These are phyloP conservation scores for Tricholoma flavovirens DNA, from an alignment of 768 basidiomycete genomes.

Conservation along the genomic window DNA sequence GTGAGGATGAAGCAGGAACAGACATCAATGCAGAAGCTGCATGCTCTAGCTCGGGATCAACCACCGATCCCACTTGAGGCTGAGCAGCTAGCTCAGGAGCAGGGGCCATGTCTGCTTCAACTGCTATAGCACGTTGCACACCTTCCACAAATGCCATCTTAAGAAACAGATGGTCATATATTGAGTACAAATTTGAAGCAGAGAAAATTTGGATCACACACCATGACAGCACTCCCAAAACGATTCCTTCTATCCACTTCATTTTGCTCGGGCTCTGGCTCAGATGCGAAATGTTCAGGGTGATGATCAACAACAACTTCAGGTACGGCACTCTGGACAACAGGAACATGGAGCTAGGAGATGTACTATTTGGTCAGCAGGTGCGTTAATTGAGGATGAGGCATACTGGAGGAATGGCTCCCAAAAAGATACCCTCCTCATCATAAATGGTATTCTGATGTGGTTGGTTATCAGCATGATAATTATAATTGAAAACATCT, in stretches of 20 bases:
- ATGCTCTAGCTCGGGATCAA: neutral
- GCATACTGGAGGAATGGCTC: constrained; percentile 10
- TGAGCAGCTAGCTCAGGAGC: neutral
- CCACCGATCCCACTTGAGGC: neutral
- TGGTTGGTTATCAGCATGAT: neutral
- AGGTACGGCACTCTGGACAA: neutral
- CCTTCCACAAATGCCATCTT: neutral
- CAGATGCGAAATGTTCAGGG: neutral
- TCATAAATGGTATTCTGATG: constrained; percentile 24
- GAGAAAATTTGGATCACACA: neutral
- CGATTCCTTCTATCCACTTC: neutral
- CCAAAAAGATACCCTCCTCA: constrained; percentile 14
- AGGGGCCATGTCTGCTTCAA: neutral
- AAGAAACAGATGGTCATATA: neutral
- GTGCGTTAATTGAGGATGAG: neutral
- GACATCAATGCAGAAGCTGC: neutral
- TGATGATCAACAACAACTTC: neutral
- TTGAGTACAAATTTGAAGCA: neutral
- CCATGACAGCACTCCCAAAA: neutral
- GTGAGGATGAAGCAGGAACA: neutral
- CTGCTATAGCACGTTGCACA: neutral
- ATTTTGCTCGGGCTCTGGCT: neutral
- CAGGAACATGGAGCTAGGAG: neutral
- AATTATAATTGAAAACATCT: neutral
- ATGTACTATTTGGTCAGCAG: neutral